Base-by-base conservation (phyloP, 1,284 basidiomycete species). In the Vanrija sp. region DNA sequence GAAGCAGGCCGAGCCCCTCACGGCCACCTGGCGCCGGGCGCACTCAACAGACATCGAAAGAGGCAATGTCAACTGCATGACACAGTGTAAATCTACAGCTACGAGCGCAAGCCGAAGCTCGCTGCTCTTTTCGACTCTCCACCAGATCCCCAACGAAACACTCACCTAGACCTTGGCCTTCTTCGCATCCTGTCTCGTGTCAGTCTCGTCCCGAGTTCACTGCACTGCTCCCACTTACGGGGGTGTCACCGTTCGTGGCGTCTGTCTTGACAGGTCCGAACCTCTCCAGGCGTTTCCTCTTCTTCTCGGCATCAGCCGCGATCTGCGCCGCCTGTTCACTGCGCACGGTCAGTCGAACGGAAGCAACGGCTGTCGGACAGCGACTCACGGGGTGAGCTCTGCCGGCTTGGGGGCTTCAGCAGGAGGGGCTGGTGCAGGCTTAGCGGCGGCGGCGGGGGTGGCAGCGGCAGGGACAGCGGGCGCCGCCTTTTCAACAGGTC, bases 201-300 rank as follows among this genome's bases (percentile, higher is more conserved):
- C 25, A 58, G 50, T 38, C 25, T 18, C 16, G 1, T 39, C n/a
- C 21, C 21, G 21, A 23, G 15, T 15, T 29, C 25, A 10, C n/a
- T 9, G 6, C 6, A 26, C 14, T 14, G 12, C 34, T 14, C 12
- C 34, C 14, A 65, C 70, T 59, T 51, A 72, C 71, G 29, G 70
- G 65, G 53, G 65, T 28, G 49, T 49, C 25, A 34, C 55, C 47
- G 25, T 49, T 42, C 14, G 39, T 16, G 59, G 59, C 48, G 19
- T 48, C 38, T 43, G 62, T 62, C 34, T 12, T 15, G 8, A 34
- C 62, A 6, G 61, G 58, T 6, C 69, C 73, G 56, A 78, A 79
- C 64, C 77, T 74, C 54, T 76, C 78, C 6, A 73, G 72, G 39
- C 78, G 61, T 66, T 79, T 78, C 46, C 76, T 62, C 68, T 78